Evolutionary conservation across 768 basidiomycete species (phyloP), one percentile per base, ranked within the genome.

Genomic region (Gelatoporia subvermispora): DNA sequence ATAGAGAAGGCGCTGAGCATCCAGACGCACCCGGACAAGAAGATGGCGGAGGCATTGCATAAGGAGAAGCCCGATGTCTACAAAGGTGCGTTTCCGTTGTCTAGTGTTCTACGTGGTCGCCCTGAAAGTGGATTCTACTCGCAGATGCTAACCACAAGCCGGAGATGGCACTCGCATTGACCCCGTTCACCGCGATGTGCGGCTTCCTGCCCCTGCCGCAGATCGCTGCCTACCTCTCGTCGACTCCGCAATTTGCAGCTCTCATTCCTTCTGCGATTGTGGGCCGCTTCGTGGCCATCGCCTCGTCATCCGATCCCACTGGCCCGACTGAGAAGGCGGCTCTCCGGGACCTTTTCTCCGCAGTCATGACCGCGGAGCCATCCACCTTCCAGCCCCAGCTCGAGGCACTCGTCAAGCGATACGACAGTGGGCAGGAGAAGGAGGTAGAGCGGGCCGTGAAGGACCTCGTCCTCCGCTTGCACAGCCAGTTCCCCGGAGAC

Each of bases 141-240:
- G 35, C 52, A 90, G 96, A 99, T 65, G 79, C 83, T 4, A 98
- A 98, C 63, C 96, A 99, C 60, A 99, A 99, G 68, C 96, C 96
- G 2, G 96, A 99, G 65, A 95, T 99, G 91, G 93, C 94, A n/a
- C 76, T 99, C 34, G 96, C 96, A 0, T 68, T 99, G 51, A 94
- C 94, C 0, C 81, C 84, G 13, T 98, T 98, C 73, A 73, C 73
- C 35, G 96, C 89, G 1, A 73, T 98, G 60, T 95, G 94, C 63
- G 95, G 95, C 37, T 99, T 98, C 72, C 79, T 86, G 16, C 95
- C 95, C 4, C 78, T 93, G 1, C 60, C 72, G 1, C 68, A 77
- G 41, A 89, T 99, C 63, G 82, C 84, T 16, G 64, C 70, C 16
- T 78, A 81, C 68, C 76, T 99, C 52, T 59, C 66, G 31, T 62